Evolutionary conservation across 1,284 basidiomycete species (phyloP).

Genomic region (Leccinum subatratum): DNA sequence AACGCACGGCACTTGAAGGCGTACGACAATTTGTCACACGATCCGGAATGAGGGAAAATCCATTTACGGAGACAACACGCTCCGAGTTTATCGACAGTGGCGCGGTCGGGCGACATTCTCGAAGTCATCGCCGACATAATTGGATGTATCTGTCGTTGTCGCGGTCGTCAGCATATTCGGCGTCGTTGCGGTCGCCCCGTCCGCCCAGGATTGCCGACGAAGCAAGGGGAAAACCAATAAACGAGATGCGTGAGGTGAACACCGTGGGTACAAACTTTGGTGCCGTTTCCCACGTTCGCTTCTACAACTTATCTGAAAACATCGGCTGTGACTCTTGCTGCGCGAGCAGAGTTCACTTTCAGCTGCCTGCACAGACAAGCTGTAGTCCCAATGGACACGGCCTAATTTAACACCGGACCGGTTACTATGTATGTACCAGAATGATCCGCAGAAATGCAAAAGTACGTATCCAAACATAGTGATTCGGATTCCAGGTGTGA

Average conservation of each 20-base stretch:
- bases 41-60: too few species aligned
- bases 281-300: conserved; percentile 23
- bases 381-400: neutral
- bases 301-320: conserved; percentile 5
- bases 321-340: conserved; percentile 8
- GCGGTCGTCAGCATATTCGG: conserved; percentile 9
- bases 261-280: conserved; percentile 19
- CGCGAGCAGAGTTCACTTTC: neutral
- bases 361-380: neutral
- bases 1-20: too few species aligned
- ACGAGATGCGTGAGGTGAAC: conserved; percentile 12
- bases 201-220: conserved; percentile 11
- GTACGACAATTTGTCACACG: too few species aligned
- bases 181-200: conserved; percentile 22
- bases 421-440: neutral
- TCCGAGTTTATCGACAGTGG: too few species aligned
- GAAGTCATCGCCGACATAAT: conserved; percentile 21
- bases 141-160: neutral
- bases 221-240: conserved; percentile 22
- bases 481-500: too few species aligned
- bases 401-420: conserved; percentile 1
- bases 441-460: neutral
- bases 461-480: neutral
- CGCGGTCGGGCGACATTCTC: conserved; percentile 19
- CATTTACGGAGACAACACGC: too few species aligned